These are phyloP conservation scores for Pulveroboletus sp. DNA, from an alignment of 768 basidiomycete genomes.

Conservation along the genomic window DNA sequence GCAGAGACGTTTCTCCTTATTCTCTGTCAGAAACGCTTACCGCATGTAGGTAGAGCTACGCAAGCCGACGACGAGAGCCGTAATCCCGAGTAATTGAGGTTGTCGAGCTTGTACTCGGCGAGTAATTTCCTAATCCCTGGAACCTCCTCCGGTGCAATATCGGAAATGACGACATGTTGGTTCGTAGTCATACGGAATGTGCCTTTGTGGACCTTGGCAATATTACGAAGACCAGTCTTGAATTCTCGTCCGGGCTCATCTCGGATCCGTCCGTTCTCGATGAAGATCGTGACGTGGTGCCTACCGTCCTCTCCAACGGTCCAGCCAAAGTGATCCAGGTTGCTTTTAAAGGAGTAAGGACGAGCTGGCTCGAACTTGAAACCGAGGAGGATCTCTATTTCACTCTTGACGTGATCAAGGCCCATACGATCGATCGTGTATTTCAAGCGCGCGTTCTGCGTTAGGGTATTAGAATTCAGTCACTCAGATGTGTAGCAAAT, in stretches of 20 bases:
- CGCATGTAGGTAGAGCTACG: constrained; percentile 96
- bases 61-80: constrained; percentile 91
- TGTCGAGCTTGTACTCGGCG: constrained; percentile 84
- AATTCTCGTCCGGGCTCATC: constrained; percentile 87
- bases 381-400: constrained; percentile 86
- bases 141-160: constrained; percentile 70
- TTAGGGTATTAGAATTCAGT: constrained; percentile 5
- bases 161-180: constrained; percentile 88
- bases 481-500: background rate
- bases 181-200: constrained; percentile 91
- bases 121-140: constrained; percentile 74
- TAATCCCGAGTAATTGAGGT: constrained; percentile 71
- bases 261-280: constrained; percentile 97
- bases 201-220: constrained; percentile 93
- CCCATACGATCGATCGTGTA: constrained; percentile 98
- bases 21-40: constrained; percentile 25
- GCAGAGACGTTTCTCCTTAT: no score
- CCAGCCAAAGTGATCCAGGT: constrained; percentile 96
- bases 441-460: constrained; percentile 82
- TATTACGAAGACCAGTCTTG: constrained; percentile 89
- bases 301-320: constrained; percentile 78
- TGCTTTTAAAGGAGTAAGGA: constrained; percentile 77
- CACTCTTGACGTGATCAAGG: constrained; percentile 76
- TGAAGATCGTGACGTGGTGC: constrained; percentile 89
- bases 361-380: constrained; percentile 70